Conservation (phyloP, 306 rosid species). For the Geum urbanum region DNA sequence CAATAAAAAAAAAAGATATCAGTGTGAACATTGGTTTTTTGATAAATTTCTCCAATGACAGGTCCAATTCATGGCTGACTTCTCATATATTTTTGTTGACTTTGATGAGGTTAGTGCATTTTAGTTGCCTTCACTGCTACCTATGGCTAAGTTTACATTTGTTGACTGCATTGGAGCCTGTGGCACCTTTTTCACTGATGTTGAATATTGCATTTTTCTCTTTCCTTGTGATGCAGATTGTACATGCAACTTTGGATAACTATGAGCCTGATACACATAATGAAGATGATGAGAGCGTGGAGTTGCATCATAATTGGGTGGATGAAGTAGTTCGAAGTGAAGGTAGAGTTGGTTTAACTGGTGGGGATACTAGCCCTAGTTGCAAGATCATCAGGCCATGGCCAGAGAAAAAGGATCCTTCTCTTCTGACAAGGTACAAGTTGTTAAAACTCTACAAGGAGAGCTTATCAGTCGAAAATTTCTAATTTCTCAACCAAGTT, state of each 20-base stretch:
- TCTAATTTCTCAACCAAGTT: not conserved
- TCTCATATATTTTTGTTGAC: constrained; percentile 67
- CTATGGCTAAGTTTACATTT: not conserved
- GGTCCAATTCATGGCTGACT: constrained; percentile 91
- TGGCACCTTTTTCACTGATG: not conserved
- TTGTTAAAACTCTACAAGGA: constrained; percentile 15
- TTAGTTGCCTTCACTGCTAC: not conserved
- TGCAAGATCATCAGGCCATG: constrained; percentile 49
- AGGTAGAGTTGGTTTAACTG: constrained; percentile 51
- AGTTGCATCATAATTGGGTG: constrained; percentile 88
- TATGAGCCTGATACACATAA: constrained; percentile 43
- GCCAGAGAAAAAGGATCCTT: constrained; percentile 79
- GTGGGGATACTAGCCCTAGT: constrained; percentile 45
- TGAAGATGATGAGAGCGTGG: constrained; percentile 45
- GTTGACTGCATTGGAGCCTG: not conserved
- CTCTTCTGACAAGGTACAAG: constrained; percentile 56
- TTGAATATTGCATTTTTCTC: not conserved
- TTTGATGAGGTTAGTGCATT: constrained; percentile 71
- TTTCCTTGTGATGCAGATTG: constrained; percentile 52
- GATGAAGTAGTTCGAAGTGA: constrained; percentile 86
- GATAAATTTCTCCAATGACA: constrained; percentile 39
- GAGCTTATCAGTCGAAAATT: constrained; percentile 1
- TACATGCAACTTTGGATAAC: constrained; percentile 63
- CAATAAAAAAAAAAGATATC: no score
- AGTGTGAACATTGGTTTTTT: constrained; percentile 9